phyloP scores from a whole-genome alignment of 2,329 filamentous ascomycete genomes.

The Cytospora paraplurivora region DNA sequence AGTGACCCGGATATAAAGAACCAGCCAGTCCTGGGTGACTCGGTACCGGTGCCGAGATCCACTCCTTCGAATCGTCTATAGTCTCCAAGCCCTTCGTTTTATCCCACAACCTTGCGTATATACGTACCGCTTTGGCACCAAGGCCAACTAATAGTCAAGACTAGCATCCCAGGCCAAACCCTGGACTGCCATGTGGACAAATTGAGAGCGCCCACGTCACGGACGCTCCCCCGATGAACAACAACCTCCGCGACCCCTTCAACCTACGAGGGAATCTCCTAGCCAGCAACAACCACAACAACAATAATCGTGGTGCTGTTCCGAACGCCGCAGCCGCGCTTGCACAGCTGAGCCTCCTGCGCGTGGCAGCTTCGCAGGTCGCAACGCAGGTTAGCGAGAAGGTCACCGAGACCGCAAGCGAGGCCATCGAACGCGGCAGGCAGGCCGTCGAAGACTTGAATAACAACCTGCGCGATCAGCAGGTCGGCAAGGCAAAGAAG shows the following conservation, averaged over 20 bases:
- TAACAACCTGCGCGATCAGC: constrained; percentile 35
- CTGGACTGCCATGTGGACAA: constrained; percentile 26
- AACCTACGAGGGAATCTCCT: constrained; percentile 44
- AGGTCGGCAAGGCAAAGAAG: constrained; percentile 30
- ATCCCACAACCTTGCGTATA: constrained; percentile 12
- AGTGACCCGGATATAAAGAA: neutral
- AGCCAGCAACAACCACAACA: constrained; percentile 44
- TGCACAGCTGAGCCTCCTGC: constrained; percentile 47
- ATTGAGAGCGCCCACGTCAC: constrained; percentile 22
- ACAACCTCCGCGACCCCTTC: constrained; percentile 30
- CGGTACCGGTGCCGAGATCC: constrained; percentile 9
- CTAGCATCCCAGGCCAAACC: constrained; percentile 11
- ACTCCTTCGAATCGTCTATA: constrained; percentile 10
- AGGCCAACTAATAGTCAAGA: constrained; percentile 4
- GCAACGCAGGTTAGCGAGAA: constrained; percentile 36
- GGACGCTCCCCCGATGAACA: constrained; percentile 28
- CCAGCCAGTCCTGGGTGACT: neutral
- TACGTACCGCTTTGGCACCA: constrained; percentile 10
- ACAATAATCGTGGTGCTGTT: constrained; percentile 27
- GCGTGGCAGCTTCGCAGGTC: constrained; percentile 49
- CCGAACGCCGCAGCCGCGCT: constrained; percentile 36
- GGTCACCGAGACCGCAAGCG: constrained; percentile 47
- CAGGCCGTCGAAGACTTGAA: constrained; percentile 47
- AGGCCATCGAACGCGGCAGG: constrained; percentile 52
- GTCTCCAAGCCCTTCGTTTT: constrained; percentile 1